Percentiles rank a stretch among this genome's conserved stretches.
These are phyloP conservation scores for Furcasterigmium sp. DNA, from an alignment of 2,329 filamentous ascomycete genomes.

Conservation along the genomic window DNA sequence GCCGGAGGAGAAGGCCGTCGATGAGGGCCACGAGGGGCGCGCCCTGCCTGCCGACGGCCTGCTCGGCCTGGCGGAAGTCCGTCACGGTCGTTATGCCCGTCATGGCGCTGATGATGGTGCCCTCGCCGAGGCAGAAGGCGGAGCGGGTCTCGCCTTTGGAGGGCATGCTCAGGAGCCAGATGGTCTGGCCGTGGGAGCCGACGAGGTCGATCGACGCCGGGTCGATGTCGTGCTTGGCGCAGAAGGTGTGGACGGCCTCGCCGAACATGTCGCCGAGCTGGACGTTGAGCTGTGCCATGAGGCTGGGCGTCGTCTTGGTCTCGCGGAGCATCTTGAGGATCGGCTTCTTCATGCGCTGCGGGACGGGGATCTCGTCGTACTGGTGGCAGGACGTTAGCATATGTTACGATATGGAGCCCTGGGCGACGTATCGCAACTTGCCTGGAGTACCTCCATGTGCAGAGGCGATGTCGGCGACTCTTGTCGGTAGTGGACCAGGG, in stretches of 20 bases:
- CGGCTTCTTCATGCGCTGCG: conserved; percentile 43
- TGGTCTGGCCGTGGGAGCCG: conserved; percentile 42
- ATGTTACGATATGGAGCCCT: conserved; percentile 3
- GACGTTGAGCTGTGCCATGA: conserved; percentile 54
- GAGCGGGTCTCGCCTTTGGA: conserved; percentile 30
- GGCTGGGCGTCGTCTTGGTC: conserved; percentile 45
- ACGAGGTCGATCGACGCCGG: conserved; percentile 35
- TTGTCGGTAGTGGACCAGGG: conserved; percentile 51
- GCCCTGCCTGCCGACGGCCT: conserved; percentile 40
- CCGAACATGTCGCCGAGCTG: conserved; percentile 11
- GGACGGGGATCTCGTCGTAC: conserved; percentile 13
- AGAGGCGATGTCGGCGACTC: conserved; percentile 43
- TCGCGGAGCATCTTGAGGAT: conserved; percentile 53
- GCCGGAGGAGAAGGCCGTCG: conserved; percentile 41
- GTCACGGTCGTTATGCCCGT: conserved; percentile 45
- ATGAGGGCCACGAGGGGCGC: conserved; percentile 47
- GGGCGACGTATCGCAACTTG: neutral
- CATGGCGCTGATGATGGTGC: conserved; percentile 35
- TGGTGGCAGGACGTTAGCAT: conserved; percentile 1
- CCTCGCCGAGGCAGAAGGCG: conserved; percentile 42
- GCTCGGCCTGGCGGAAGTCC: conserved; percentile 45
- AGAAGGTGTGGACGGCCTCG: conserved; percentile 37
- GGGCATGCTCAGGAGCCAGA: conserved; percentile 30
- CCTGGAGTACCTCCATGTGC: conserved; percentile 22
- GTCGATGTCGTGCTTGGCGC: conserved; percentile 26